phyloP scores from a whole-genome alignment of 2,329 filamentous ascomycete species.

The Trichoderma sp. region DNA sequence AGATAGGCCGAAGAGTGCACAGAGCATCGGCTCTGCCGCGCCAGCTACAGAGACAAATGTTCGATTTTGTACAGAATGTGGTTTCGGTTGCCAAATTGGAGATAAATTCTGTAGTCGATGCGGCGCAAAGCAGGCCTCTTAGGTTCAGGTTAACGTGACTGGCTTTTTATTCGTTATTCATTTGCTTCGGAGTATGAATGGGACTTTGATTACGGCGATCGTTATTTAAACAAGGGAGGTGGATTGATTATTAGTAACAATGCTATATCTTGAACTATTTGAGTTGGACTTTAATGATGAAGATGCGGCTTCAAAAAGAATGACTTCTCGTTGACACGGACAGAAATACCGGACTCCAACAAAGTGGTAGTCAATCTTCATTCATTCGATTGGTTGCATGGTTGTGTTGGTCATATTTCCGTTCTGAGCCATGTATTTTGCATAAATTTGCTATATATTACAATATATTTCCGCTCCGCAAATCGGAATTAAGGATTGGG shows the following conservation, averaged over 20 bases:
- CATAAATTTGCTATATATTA: background rate
- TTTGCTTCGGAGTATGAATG: background rate
- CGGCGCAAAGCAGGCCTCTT: background rate
- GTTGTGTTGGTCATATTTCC: background rate
- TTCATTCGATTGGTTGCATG: background rate
- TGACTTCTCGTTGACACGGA: background rate
- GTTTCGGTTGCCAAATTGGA: background rate
- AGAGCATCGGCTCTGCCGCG: background rate
- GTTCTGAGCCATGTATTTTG: background rate
- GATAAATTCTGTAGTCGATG: background rate
- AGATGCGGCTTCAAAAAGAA: background rate
- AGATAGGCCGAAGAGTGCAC: background rate
- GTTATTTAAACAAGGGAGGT: background rate
- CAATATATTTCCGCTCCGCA: background rate
- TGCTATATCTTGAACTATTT: background rate
- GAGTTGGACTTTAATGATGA: background rate
- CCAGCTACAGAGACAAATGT: background rate
- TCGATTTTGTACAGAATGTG: constrained; percentile 3
- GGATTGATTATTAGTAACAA: background rate
- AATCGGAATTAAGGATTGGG: background rate
- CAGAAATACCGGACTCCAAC: background rate
- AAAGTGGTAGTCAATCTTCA: background rate
- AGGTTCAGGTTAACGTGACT: background rate
- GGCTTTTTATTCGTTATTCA: background rate
- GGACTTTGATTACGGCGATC: background rate